Percentiles rank a stretch among this genome's conserved stretches.
Conservation (phyloP, 345 rosid species). For the Boechera retrofracta region DNA sequence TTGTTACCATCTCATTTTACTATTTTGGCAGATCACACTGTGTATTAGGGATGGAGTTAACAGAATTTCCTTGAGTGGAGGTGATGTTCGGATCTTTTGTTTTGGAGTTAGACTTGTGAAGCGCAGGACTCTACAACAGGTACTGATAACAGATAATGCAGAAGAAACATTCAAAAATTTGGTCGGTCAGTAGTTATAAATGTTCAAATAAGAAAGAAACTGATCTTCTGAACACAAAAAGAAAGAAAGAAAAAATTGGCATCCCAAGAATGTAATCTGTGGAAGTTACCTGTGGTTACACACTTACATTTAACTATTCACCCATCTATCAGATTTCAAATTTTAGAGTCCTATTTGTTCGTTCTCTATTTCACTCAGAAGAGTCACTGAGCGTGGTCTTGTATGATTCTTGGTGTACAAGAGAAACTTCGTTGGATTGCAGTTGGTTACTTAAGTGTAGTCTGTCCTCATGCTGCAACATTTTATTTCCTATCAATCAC, state of each 20-base stretch:
- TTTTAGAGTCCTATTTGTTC: neutral
- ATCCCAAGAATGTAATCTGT: slow-evolving; percentile 2
- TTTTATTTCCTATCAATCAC: neutral
- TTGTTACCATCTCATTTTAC: slow-evolving; percentile 21
- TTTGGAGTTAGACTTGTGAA: slow-evolving; percentile 84
- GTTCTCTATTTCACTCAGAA: slow-evolving; percentile 1
- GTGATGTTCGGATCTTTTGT: slow-evolving; percentile 83
- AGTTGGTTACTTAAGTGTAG: slow-evolving; percentile 10
- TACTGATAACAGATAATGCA: slow-evolving; percentile 38
- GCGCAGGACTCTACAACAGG: slow-evolving; percentile 85
- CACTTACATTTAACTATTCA: neutral
- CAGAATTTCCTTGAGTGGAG: slow-evolving; percentile 70
- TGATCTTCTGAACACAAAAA: neutral
- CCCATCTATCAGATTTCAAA: neutral
- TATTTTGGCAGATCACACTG: slow-evolving; percentile 62
- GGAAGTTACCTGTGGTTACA: slow-evolving; percentile 25
- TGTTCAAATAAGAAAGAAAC: neutral
- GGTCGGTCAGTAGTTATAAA: slow-evolving; percentile 7
- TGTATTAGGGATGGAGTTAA: slow-evolving; percentile 75
- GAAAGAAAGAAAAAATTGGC: neutral
- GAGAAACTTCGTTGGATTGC: slow-evolving; percentile 12
- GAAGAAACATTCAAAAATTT: slow-evolving; percentile 12
- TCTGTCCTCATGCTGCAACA: slow-evolving; percentile 16
- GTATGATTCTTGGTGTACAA: slow-evolving; percentile 2
- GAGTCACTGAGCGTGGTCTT: slow-evolving; percentile 16